Conservation (phyloP, 768 basidiomycete genomes). For the Ramaria sp. region DNA sequence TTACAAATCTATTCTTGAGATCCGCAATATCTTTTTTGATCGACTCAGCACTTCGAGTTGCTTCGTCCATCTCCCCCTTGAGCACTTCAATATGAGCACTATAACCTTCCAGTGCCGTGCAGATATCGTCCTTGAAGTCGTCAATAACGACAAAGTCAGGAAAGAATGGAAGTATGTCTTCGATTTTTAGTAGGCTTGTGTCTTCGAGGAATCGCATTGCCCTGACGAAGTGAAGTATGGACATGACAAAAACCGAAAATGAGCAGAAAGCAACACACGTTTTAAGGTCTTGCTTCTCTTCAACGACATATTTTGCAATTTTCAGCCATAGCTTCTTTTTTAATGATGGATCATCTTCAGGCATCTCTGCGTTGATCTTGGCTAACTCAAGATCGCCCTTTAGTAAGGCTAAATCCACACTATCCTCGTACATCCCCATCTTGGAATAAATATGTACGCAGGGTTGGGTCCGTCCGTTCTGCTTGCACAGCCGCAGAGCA, state of each 20-base stretch:
- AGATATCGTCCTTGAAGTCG: constrained; percentile 99
- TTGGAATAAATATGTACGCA: constrained; percentile 96
- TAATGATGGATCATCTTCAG: constrained; percentile 77
- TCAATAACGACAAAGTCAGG: constrained; percentile 99
- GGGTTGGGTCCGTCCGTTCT: constrained; percentile 66
- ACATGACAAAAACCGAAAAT: background rate
- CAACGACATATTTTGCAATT: constrained; percentile 96
- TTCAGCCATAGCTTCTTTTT: constrained; percentile 96
- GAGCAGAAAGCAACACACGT: constrained; percentile 48
- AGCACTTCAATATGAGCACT: constrained; percentile 82
- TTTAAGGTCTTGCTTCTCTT: constrained; percentile 97
- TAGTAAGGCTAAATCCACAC: constrained; percentile 87
- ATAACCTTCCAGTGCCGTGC: constrained; percentile 89
- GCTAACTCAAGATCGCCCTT: constrained; percentile 94
- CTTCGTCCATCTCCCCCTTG: constrained; percentile 93
- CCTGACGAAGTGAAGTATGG: constrained; percentile 28
- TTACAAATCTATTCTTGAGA: constrained; percentile 82
- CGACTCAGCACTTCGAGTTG: constrained; percentile 81
- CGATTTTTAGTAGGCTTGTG: constrained; percentile 91
- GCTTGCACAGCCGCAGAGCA: constrained; percentile 85
- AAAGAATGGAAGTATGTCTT: constrained; percentile 99
- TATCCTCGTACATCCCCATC: constrained; percentile 95
- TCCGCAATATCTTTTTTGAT: constrained; percentile 87
- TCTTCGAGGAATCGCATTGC: constrained; percentile 96
- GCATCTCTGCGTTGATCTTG: constrained; percentile 90